These are phyloP conservation scores for Lasiodiplodia hormozganensis DNA, from an alignment of 2,329 filamentous ascomycete genomes.

Conservation along the genomic window DNA sequence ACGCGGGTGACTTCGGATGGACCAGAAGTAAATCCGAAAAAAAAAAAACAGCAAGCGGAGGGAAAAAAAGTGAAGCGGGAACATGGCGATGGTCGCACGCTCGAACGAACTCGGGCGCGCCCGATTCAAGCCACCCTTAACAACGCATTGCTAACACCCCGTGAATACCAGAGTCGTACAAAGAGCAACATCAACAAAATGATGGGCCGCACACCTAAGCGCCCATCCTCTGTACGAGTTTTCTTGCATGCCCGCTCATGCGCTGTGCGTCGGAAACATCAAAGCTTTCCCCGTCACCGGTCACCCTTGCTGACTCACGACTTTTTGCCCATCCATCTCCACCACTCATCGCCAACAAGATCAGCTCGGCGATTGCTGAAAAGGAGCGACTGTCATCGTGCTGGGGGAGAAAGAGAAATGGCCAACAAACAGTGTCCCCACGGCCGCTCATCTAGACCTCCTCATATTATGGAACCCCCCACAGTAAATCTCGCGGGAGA, in stretches of 20 bases:
- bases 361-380: not conserved
- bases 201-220: too few species aligned
- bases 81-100: too few species aligned
- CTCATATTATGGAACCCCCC: not conserved
- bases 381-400: not conserved
- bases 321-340: not conserved
- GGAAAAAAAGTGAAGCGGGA: too few species aligned
- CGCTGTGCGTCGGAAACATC: not conserved
- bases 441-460: not conserved
- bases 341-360: not conserved
- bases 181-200: too few species aligned
- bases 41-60: too few species aligned
- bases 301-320: not conserved
- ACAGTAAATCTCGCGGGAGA: conserved; percentile 14
- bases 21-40: too few species aligned
- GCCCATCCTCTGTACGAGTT: too few species aligned
- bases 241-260: not conserved
- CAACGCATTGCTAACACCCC: too few species aligned
- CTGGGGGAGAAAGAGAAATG: not conserved
- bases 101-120: too few species aligned
- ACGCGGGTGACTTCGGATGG: too few species aligned
- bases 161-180: too few species aligned
- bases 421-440: not conserved
- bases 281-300: not conserved
- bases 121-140: too few species aligned